These are phyloP conservation scores for Neohortaea acidophila DNA, from an alignment of 495 filamentous ascomycete species.

Conservation along the genomic window DNA sequence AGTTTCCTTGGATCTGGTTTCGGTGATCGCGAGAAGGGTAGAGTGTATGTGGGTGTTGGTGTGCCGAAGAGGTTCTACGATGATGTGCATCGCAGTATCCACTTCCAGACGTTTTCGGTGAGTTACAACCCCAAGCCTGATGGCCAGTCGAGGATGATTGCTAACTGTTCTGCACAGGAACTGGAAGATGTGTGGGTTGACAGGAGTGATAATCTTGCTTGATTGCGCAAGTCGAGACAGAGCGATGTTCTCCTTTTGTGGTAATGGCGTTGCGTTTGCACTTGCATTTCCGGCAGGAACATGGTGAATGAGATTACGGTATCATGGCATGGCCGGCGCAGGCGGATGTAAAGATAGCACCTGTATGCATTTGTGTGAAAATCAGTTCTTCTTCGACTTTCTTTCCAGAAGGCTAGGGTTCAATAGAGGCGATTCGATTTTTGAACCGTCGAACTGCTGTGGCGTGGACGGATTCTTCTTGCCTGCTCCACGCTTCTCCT, in stretches of 20 bases:
- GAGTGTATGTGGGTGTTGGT: constrained; percentile 82
- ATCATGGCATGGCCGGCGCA: not conserved
- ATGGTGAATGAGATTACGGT: not conserved
- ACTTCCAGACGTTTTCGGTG: constrained; percentile 48
- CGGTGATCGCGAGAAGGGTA: constrained; percentile 73
- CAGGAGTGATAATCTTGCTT: constrained; percentile 26
- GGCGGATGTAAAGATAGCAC: not conserved
- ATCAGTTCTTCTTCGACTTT: not conserved
- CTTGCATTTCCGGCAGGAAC: too few relatives aligned
- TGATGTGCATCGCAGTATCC: constrained; percentile 78
- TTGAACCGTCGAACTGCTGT: not conserved
- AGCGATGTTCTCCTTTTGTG: not conserved
- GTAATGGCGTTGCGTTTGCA: not conserved
- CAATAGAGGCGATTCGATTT: not conserved
- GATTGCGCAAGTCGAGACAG: not conserved
- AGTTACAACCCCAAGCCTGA: too few relatives aligned
- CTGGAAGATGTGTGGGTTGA: constrained; percentile 32
- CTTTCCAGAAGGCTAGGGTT: not conserved
- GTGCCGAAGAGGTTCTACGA: constrained; percentile 77
- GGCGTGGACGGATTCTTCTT: too few relatives aligned
- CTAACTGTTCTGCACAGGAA: too few relatives aligned
- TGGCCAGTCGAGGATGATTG: too few relatives aligned
- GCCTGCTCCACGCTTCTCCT: too few relatives aligned
- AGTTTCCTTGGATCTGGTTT: constrained; percentile 92
- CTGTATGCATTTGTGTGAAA: not conserved